Evolutionary conservation across 2,329 filamentous ascomycete species (phyloP), one percentile per base, ranked within the genome.

Genomic region (Trichoderma hamatum): DNA sequence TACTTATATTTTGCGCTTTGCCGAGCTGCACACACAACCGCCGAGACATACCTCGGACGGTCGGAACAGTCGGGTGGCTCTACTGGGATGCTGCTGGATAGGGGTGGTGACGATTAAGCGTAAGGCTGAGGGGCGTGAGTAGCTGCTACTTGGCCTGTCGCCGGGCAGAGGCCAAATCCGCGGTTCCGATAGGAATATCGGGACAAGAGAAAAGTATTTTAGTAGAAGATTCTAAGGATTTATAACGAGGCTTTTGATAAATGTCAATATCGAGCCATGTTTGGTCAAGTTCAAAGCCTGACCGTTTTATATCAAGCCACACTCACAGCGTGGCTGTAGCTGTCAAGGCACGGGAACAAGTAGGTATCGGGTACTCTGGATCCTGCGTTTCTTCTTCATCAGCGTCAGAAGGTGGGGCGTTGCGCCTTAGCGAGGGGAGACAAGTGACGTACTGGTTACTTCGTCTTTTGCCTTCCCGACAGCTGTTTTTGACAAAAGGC

Each of bases 51-150:
- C 51, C 49, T 62, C 59, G 59, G 61, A 49, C 30, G 52, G 63
- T 66, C 63, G 63, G 63, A 66, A 46, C 51, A 30, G 52, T 58
- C 63, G 63, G 63, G 36, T 65, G 62, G 61, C 61, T 19, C 36
- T 39, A 39, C 36, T 39, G 19, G 39, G 39, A n/a, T 43, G 59
- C 36, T 21, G 54, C 30, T 43, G 30, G 51, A 43, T 32, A 34
- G 62, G 30, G 34, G 39, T 30, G 19, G 43, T 34, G 28, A 16
- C 3, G 39, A 43, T 43, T 43, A 16, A 43, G 39, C 36, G 36
- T 43, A 43, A 43, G 39, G 39, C 39, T 43, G 39, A 43, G 19
- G 39, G 39, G 39, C 16, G 39, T 19, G 39, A 10, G 39, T 43
- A 43, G 39, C 39, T 43, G 39, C 39, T 43, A 43, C 39, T n/a